Evolutionary conservation across 768 basidiomycete genomes (phyloP), one percentile per base, ranked within the genome.

Genomic region (Podaxis carcinomalis): DNA sequence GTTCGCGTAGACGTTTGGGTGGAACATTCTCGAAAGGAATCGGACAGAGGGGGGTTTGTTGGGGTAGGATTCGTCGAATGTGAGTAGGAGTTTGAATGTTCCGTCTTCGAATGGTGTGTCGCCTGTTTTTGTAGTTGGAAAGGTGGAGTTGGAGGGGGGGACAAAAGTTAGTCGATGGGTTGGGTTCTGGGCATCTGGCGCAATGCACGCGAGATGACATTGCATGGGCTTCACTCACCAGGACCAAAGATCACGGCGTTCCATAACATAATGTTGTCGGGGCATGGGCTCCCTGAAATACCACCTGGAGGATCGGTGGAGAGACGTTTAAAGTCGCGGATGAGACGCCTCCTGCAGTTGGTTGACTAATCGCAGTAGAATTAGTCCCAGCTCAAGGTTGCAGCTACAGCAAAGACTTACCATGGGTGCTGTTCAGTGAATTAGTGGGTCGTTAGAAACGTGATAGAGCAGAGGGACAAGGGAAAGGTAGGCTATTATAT

Each of bases 261-360:
- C 97, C 97, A 99, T 14, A 98, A 82, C 94, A 98, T 97, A 74
- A 99, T 97, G 73, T 98, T 98, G 72, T 98, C 97, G 2, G 93
- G 89, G 70, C 93, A 95, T 70, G 97, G 96, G 68, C 93, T 95
- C 13, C 96, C 97, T 3, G 93, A 95, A 66, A 99, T 94, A 5
- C 97, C 97, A 56, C 91, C 89, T 0, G 97, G 97, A 3, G 96
- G 95, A 70, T 98, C 97, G 23, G 88, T 88, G 50, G 93, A 93
- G 47, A 99, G 83, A 25, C 93, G 84, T 77, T 97, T 98, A 78
- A 99, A 98, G 77, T 99, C 97, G 61, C 97, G 90, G 64, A 99
- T 96, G 64, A 99, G 90, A 58, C 96, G 92, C 69, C 96, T 85
- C 69, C 89, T 89, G 74, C 94, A 96, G 66, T 92, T 90, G 47